Evolutionary conservation across 768 basidiomycete species (phyloP), one percentile per base, ranked within the genome.

Genomic region (Krasilnikovozyma curviuscula): DNA sequence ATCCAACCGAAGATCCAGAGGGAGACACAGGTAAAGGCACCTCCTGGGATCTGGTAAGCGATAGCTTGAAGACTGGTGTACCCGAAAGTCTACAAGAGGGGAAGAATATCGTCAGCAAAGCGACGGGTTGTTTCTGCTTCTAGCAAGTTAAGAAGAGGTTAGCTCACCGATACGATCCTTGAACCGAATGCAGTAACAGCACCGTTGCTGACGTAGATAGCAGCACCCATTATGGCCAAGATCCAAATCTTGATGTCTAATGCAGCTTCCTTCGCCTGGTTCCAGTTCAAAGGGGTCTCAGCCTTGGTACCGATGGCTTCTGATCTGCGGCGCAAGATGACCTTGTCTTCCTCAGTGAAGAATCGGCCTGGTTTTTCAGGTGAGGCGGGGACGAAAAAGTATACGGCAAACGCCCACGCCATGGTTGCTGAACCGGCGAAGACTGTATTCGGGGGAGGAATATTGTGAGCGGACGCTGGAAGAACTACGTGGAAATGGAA

Each of bases 141-240:
- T 25, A 28, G 5, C 18, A 8, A 33, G 10, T 28, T 7, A 6
- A 7, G 24, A 5, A 13, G 7, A 14, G 7, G 9, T 18, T 31
- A 5, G 44, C 44, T 28, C 29, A 45, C 44, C 13, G 52, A 51
- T 45, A 68, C 61, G 53, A 68, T 67, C 24, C 59, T 45, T 0
- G 64, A 62, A 1, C 65, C 64, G 42, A 68, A 68, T 1, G 65
- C 64, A 0, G 61, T 61, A 7, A 59, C 57, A 5, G 51, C 55
- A 10, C 56, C 57, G 32, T 56, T 57, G 24, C 56, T 50, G 39
- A 58, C 57, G 44, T 61, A 61, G 54, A 63, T 61, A 6, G 60
- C 54, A 45, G 57, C 55, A 19, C 59, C 65, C 61, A 66, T 64
- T 12, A 63, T 39, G 30, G 63, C 30, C 46, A 65, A 65, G 1